These are phyloP conservation scores for Alectoria sarmentosa DNA, from an alignment of 495 filamentous ascomycete genomes.

Conservation along the genomic window DNA sequence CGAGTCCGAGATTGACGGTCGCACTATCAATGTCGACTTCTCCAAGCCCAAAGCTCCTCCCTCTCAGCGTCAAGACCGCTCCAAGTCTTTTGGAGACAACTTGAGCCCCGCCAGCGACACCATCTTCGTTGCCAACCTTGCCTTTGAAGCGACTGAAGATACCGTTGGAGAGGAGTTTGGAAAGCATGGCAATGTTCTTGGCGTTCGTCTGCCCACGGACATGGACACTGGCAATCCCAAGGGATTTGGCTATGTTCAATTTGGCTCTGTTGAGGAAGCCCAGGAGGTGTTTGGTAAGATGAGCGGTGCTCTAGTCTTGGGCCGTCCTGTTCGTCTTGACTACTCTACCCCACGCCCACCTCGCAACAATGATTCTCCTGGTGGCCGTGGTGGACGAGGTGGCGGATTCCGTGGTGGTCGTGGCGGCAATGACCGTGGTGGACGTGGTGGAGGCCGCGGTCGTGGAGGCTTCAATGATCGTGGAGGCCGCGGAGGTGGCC, in stretches of 20 bases:
- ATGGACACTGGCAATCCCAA: slow-evolving; percentile 78
- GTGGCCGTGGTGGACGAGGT: slow-evolving; percentile 39
- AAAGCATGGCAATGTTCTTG: slow-evolving; percentile 59
- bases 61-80: slow-evolving; percentile 49
- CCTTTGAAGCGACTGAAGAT: slow-evolving; percentile 77
- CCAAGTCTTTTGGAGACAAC: slow-evolving; percentile 67
- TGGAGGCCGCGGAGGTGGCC: slow-evolving; percentile 44
- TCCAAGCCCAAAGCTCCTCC: slow-evolving; percentile 59
- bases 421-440: slow-evolving; percentile 47
- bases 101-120: slow-evolving; percentile 71
- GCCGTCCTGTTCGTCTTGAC: slow-evolving; percentile 81
- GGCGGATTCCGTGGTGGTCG: slow-evolving; percentile 43
- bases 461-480: slow-evolving; percentile 39
- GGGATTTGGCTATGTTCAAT: slow-evolving; percentile 93
- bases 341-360: slow-evolving; percentile 69
- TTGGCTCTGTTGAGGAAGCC: slow-evolving; percentile 77
- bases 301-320: slow-evolving; percentile 67
- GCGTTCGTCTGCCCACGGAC: slow-evolving; percentile 86
- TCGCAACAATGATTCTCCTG: slow-evolving; percentile 40
- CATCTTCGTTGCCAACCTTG: slow-evolving; percentile 88
- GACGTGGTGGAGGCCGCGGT: slow-evolving; percentile 44
- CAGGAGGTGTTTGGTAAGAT: slow-evolving; percentile 66
- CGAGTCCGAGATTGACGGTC: slow-evolving; percentile 73
- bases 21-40: slow-evolving; percentile 83
- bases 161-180: slow-evolving; percentile 68